A percentile compares a stretch with the other conserved stretches of the same genome.
phyloP scores from a whole-genome alignment of 306 rosid species.

The Phaseolus lunatus region DNA sequence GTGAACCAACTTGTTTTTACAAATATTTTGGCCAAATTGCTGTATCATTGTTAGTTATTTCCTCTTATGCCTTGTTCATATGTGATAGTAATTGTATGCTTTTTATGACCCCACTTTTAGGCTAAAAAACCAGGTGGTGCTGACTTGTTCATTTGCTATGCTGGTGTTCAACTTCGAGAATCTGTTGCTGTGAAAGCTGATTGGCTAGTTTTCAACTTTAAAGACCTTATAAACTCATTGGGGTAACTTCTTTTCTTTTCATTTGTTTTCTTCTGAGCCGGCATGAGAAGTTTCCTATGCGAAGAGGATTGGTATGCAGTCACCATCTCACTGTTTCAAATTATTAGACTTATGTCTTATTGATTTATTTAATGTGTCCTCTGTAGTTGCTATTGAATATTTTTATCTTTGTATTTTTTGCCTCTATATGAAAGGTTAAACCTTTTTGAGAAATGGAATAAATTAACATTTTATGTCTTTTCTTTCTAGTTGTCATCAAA shows the following conservation, averaged over 20 bases:
- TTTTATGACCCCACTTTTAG: conserved; percentile 45
- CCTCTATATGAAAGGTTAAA: no score
- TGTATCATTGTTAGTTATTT: not conserved
- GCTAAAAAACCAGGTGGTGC: conserved; percentile 94
- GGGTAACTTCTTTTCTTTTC: conserved; percentile 14
- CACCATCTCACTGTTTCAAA: not conserved
- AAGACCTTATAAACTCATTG: conserved; percentile 64
- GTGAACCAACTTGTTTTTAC: conserved; percentile 2
- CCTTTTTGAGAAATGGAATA: conserved; percentile 1
- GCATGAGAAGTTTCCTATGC: not conserved
- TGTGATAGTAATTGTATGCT: conserved; percentile 8
- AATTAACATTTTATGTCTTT: not conserved
- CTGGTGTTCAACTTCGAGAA: conserved; percentile 84
- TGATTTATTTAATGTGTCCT: not conserved
- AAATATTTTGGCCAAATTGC: no score
- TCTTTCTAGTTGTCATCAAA: not conserved
- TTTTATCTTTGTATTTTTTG: no score
- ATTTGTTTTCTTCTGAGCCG: not conserved
- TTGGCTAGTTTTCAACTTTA: conserved; percentile 76
- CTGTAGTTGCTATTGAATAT: not conserved
- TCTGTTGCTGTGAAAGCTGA: conserved; percentile 88
- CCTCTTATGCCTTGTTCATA: not conserved
- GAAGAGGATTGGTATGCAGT: not conserved
- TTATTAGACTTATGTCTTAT: not conserved
- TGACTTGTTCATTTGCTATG: conserved; percentile 85